A percentile compares a stretch with the other conserved stretches of the same genome.
These are phyloP conservation scores for Chrysanthemum seticuspe DNA, from an alignment of 129 eudicot species.

Conservation along the genomic window DNA sequence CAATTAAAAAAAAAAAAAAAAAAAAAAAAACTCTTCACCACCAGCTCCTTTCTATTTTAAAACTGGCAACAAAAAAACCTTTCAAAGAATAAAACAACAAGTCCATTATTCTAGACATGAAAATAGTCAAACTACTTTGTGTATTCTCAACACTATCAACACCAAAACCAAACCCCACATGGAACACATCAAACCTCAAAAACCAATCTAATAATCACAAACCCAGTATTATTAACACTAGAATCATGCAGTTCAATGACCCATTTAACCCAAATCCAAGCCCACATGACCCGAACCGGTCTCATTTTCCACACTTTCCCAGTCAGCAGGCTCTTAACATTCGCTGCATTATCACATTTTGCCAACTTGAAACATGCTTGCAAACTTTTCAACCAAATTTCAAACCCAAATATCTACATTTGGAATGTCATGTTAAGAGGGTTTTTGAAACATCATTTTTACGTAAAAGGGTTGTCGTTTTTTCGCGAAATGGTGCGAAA, in stretches of 20 bases:
- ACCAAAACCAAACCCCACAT: constrained; percentile 51
- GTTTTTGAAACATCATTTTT: constrained; percentile 24
- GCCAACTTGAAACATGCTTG: constrained; percentile 43
- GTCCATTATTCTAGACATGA: too few species aligned
- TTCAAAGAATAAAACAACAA: too few species aligned
- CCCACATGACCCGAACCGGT: constrained; percentile 59
- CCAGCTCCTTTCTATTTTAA: too few species aligned
- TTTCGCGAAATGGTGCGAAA: constrained; percentile 52
- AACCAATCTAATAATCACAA: constrained; percentile 48
- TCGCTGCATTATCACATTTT: constrained; percentile 51
- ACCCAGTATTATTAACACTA: constrained; percentile 57
- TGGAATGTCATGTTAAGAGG: constrained; percentile 76
- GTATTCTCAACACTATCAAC: constrained; percentile 29
- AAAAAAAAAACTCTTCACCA: too few species aligned
- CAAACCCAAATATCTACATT: constrained; percentile 56
- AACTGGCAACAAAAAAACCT: too few species aligned
- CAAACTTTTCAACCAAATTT: constrained; percentile 38
- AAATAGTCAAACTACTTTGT: too few species aligned
- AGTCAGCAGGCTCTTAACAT: constrained; percentile 58
- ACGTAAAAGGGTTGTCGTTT: constrained; percentile 42
- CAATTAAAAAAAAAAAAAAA: too few species aligned
- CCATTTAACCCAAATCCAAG: constrained; percentile 61
- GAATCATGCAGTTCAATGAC: constrained; percentile 63
- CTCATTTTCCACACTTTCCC: constrained; percentile 65
- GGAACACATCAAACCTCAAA: constrained; percentile 42